Percentiles rank a stretch among this genome's conserved stretches.
Conservation (phyloP, 2,329 filamentous ascomycete genomes). For the Alternaria gansuensis region DNA sequence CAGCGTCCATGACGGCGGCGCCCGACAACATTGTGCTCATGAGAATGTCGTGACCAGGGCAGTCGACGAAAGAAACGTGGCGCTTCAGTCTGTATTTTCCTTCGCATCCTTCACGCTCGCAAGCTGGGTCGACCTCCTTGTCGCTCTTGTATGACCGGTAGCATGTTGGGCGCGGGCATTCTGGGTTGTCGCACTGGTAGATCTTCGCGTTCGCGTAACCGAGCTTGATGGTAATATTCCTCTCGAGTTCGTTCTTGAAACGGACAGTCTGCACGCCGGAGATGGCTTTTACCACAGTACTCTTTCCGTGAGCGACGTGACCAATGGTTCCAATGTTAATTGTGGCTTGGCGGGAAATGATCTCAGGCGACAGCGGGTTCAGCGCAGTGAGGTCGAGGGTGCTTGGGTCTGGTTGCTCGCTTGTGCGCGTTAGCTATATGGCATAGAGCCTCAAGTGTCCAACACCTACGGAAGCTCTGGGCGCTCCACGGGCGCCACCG, state of each 20-base stretch:
- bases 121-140: conserved; percentile 96
- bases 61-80: conserved; percentile 84
- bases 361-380: conserved; percentile 89
- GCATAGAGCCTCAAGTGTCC: neutral
- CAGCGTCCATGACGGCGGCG: conserved; percentile 99
- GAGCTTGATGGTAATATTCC: conserved; percentile 99
- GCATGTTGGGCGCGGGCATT: conserved; percentile 93
- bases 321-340: conserved; percentile 99
- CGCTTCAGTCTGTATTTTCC: conserved; percentile 85
- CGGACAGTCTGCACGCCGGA: conserved; percentile 98
- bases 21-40: conserved; percentile 99
- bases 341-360: conserved; percentile 96
- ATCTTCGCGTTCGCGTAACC: conserved; percentile 99
- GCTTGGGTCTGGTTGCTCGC: conserved; percentile 88
- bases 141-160: conserved; percentile 98
- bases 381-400: conserved; percentile 83
- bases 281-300: conserved; percentile 98
- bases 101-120: conserved; percentile 88
- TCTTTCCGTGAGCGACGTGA: conserved; percentile 98
- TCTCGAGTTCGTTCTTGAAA: conserved; percentile 99
- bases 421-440: conserved; percentile 36
- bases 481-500: conserved; percentile 65
- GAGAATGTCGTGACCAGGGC: conserved; percentile 99
- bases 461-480: conserved; percentile 69
- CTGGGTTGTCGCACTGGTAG: conserved; percentile 94